phyloP scores from a whole-genome alignment of 805 yeast genomes.

The Metschnikowia reukaufii region DNA sequence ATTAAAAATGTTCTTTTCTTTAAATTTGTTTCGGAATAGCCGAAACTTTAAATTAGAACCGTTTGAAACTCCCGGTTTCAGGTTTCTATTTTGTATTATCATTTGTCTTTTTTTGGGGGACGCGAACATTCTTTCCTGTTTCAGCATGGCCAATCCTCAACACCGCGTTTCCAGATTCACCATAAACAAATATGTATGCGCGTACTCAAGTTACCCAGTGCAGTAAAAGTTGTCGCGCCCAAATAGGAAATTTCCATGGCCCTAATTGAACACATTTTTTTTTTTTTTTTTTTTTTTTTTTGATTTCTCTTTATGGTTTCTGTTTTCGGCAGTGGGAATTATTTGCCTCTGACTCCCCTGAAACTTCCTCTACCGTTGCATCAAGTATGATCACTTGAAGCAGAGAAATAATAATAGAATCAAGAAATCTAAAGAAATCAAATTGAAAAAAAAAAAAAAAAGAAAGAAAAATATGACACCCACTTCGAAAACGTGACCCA shows the following conservation, averaged over 20 bases:
- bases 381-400: too few species aligned
- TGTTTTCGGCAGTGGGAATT: too few species aligned
- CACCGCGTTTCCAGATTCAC: not conserved
- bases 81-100: not conserved
- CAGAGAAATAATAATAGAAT: too few species aligned
- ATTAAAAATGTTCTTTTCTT: not conserved
- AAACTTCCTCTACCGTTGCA: too few species aligned
- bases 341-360: too few species aligned
- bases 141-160: not conserved
- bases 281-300: too few species aligned
- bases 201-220: conserved; percentile 4
- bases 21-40: not conserved
- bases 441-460: too few species aligned
- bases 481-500: too few species aligned
- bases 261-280: not conserved
- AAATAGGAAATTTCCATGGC: not conserved
- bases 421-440: too few species aligned
- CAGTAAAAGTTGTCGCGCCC: not conserved
- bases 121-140: conserved; percentile 1
- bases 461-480: too few species aligned
- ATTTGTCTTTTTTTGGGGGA: not conserved
- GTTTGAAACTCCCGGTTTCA: not conserved
- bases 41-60: too few species aligned
- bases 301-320: not conserved
- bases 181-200: conserved; percentile 2